Evolutionary conservation across 176 grass and related monocot genomes (phyloP).

Genomic region (Elaeis guineensis): DNA sequence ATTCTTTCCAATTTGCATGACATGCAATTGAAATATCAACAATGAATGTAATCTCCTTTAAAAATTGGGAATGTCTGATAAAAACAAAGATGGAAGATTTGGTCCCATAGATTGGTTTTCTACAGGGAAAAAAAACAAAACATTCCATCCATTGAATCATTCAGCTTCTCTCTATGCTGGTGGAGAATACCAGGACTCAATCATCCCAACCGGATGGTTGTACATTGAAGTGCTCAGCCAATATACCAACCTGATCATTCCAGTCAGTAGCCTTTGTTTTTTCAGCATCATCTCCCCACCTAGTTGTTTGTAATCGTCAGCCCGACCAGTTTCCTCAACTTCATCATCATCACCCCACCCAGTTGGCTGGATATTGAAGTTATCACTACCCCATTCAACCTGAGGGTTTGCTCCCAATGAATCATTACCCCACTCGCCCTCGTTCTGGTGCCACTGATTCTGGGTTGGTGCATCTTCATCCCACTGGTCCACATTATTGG

Average conservation of each 20-base stretch:
- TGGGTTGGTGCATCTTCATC: background rate
- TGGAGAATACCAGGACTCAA: background rate
- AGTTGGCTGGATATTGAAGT: background rate
- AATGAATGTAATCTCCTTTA: too few relatives aligned
- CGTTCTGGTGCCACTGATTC: background rate
- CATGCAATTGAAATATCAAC: too few relatives aligned
- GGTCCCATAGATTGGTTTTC: too few relatives aligned
- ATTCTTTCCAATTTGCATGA: too few relatives aligned
- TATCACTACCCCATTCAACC: background rate
- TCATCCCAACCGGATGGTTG: background rate
- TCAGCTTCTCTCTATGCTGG: background rate
- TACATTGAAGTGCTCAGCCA: constrained; percentile 44
- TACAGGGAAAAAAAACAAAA: background rate
- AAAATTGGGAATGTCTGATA: too few relatives aligned
- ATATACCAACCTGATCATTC: constrained; percentile 23
- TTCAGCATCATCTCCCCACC: background rate
- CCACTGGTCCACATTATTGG: background rate
- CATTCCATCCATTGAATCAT: constrained; percentile 42
- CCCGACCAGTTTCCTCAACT: constrained; percentile 7
- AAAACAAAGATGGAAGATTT: too few relatives aligned
- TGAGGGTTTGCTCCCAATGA: background rate
- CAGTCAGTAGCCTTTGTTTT: constrained; percentile 20
- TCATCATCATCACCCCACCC: constrained; percentile 5
- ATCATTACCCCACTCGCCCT: background rate
- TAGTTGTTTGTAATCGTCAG: background rate